Percentiles rank a stretch among this genome's conserved stretches.
phyloP scores from a whole-genome alignment of 2,329 filamentous ascomycete species.

The Sporothrix globosa region DNA sequence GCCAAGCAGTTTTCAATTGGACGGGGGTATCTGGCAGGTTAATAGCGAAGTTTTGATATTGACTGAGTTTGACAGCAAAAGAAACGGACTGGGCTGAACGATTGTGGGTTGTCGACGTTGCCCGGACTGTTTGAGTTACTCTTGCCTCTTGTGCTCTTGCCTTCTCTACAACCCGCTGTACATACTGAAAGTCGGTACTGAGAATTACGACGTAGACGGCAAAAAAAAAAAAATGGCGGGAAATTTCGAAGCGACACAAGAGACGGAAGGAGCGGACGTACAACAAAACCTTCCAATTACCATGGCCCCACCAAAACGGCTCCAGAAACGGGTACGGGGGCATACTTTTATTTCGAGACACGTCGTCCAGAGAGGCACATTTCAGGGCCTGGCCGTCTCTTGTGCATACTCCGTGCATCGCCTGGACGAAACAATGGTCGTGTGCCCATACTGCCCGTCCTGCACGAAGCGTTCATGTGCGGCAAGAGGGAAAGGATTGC shows the following conservation, averaged over 20 bases:
- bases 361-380: background rate
- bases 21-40: background rate
- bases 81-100: background rate
- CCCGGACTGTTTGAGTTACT: background rate
- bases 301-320: conserved; percentile 19
- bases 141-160: background rate
- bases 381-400: background rate
- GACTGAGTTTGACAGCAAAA: background rate
- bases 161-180: background rate
- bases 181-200: too few relatives aligned
- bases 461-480: conserved; percentile 1
- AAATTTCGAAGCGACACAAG: conserved; percentile 17
- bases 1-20: conserved; percentile 13
- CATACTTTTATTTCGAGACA: conserved; percentile 5
- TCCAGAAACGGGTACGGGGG: conserved; percentile 13
- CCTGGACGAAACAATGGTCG: conserved; percentile 10
- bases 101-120: background rate
- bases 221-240: too few relatives aligned
- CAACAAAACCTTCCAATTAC: background rate
- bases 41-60: conserved; percentile 1
- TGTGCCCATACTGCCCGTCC: background rate
- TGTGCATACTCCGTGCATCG: background rate
- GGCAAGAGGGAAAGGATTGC: background rate
- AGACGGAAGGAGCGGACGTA: background rate
- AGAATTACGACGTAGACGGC: background rate